Evolutionary conservation across 441 rosid species (phyloP), one percentile per base, ranked within the genome.

Genomic region (Manihot esculenta): DNA sequence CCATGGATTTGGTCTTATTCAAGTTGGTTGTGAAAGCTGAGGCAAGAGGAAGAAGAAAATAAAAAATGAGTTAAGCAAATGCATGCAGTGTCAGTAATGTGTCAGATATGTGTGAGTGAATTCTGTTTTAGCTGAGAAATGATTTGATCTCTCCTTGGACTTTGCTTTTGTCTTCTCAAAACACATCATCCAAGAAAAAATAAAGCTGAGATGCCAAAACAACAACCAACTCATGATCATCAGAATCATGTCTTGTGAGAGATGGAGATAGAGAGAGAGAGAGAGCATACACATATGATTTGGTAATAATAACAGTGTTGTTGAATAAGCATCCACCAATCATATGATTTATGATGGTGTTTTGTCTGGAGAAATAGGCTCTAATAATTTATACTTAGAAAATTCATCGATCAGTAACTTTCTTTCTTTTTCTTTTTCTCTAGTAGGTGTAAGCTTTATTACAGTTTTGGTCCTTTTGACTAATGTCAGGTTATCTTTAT

Each of bases 111-210:
- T 35, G 41, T 6, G 41, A 35, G 41, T 5, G 14, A 21, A n/a
- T 69, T 71, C 64, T 72, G 77, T 68, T 82, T 78, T 76, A 62
- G 15, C 24, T 48, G 69, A 21, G 20, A 49, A 56, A 21, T 15
- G 50, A 78, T 66, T 61, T 42, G 73, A 58, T 53, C 27, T 21
- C 44, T 30, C 42, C 67, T 45, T 71, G 83, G 78, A 65, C 64
- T 79, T 67, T 64, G 65, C 78, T 77, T 72, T 73, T 81, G 84
- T 80, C 82, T 77, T 78, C 74, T 68, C 78, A 69, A n/a, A 63
- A 72, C 87, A 76, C 82, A 67, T 11, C 53, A 27, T 50, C 64
- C 87, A 47, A 77, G 74, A 81, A 80, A 35, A 2, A 2, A 30
- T n/a, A 35, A 81, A 63, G 72, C 15, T 26, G 51, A 73, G 77